Base-by-base conservation (phyloP, 129 eudicot genomes). In the Scalesia atractyloides region DNA sequence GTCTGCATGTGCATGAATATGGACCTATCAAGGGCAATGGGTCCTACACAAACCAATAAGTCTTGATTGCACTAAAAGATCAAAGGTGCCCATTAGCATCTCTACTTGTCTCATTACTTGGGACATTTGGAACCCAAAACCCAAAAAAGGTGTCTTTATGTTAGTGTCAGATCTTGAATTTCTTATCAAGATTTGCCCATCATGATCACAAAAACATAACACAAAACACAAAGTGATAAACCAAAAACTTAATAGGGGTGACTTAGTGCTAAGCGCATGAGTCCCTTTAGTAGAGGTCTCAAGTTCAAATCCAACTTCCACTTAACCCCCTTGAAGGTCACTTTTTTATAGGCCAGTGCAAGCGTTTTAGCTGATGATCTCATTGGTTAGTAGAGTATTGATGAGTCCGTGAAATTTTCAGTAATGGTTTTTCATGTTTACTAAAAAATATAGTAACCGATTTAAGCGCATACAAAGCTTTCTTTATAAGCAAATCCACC, bases 1-100 rank as follows among this genome's bases (percentile, higher is more conserved):
- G 82, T 70, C 77, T 78, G 73, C 77, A 78, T 64, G 77, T 78
- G 82, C 82, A 78, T 78, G 82, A 71, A 71, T 34, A 48, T 76
- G 74, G 81, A 76, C 81, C 70, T 76, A 59, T 78, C 82, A 78
- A 78, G 68, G 77, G 50, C 49, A 64, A 63, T 52, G 77, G 82
- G 82, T 64, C 82, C 77, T 57, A 78, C 77, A 26, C 51, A 64
- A 63, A 71, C 68, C 73, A 71, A 78, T 71, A 41, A 53, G 59
- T 50, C 51, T 53, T 36, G 26, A 51, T 24, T 71, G 52, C 82
- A 71, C 82, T 70, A 54, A 64, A 64, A 78, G 62, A 78, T 78
- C 82, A 70, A 63, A 33, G 24, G 57, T 57, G 60, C 39, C 69
- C 73, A 75, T 75, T 17, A 26, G 16, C 49, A 67, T 78, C 72